Conservation (phyloP, 2,329 filamentous ascomycete species). For the Orbilia ellipsospora region DNA sequence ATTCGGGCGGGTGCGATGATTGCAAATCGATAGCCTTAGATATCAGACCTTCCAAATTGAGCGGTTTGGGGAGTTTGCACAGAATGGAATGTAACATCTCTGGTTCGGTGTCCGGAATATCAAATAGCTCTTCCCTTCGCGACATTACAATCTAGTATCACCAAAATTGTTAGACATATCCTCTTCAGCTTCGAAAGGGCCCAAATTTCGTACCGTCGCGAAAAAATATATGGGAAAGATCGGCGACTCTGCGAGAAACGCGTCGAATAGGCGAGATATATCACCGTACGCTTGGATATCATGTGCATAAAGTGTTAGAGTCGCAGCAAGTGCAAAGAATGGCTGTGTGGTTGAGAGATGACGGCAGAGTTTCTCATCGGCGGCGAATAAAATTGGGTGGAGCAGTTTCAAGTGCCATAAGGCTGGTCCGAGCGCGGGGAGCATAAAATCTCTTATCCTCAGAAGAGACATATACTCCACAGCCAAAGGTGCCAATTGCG, state of each 20-base stretch:
- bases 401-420: slow-evolving; percentile 87
- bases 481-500: slow-evolving; percentile 70
- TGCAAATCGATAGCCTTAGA: slow-evolving; percentile 73
- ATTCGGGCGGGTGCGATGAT: slow-evolving; percentile 75
- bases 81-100: slow-evolving; percentile 92
- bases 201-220: slow-evolving; percentile 66
- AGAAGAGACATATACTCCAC: slow-evolving; percentile 86
- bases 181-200: slow-evolving; percentile 16
- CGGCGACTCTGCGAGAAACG: slow-evolving; percentile 82
- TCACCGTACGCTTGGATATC: slow-evolving; percentile 90
- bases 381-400: slow-evolving; percentile 79
- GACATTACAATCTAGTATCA: slow-evolving; percentile 75
- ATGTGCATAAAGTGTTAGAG: slow-evolving; percentile 94
- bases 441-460: slow-evolving; percentile 96
- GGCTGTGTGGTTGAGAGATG: slow-evolving; percentile 84
- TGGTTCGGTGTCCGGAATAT: slow-evolving; percentile 81
- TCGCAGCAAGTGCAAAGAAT: slow-evolving; percentile 92
- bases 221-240: slow-evolving; percentile 89
- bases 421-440: slow-evolving; percentile 83
- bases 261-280: slow-evolving; percentile 92
- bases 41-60: slow-evolving; percentile 84
- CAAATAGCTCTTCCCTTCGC: slow-evolving; percentile 84
- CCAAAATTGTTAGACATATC: slow-evolving; percentile 14
- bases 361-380: slow-evolving; percentile 76
- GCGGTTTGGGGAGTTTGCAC: slow-evolving; percentile 82